Evolutionary conservation across 345 rosid genomes (phyloP).

Genomic region (Viola odorata): DNA sequence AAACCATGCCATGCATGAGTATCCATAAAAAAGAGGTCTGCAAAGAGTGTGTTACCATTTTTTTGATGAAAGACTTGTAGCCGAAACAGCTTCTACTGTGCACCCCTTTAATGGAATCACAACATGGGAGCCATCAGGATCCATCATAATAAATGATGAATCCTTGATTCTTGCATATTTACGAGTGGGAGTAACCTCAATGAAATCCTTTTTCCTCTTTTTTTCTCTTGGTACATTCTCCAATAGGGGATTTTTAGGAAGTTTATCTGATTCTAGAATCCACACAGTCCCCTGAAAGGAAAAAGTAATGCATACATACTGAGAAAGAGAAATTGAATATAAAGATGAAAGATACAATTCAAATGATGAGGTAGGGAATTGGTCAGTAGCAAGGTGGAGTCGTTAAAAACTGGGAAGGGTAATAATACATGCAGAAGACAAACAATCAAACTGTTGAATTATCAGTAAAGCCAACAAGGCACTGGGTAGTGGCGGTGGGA

Average conservation of each 20-base stretch:
- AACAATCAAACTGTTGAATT: too few species aligned
- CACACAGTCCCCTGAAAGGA: constrained; percentile 65
- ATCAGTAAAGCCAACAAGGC: too few species aligned
- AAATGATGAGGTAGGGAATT: too few species aligned
- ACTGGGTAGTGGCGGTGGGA: too few species aligned
- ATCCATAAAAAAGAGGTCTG: not conserved
- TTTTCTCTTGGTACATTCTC: constrained; percentile 48
- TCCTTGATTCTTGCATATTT: constrained; percentile 58
- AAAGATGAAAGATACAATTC: too few species aligned
- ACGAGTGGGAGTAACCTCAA: constrained; percentile 61
- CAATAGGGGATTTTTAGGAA: constrained; percentile 37
- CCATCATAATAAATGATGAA: constrained; percentile 41
- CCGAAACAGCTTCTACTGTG: constrained; percentile 76
- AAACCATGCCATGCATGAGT: too few species aligned
- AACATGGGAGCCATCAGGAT: constrained; percentile 42
- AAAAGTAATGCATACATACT: constrained; percentile 1
- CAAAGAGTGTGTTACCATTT: constrained; percentile 56
- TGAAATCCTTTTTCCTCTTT: constrained; percentile 47
- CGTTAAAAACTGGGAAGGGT: too few species aligned
- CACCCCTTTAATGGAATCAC: constrained; percentile 52
- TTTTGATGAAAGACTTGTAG: constrained; percentile 51
- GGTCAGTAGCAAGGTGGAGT: too few species aligned
- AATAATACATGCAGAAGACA: too few species aligned
- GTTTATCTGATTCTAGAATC: constrained; percentile 67
- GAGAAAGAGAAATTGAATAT: too few species aligned